Percentiles rank a stretch among this genome's conserved stretches.
These are phyloP conservation scores for Ilex aquifolium DNA, from an alignment of 257 asterid genomes.

Conservation along the genomic window DNA sequence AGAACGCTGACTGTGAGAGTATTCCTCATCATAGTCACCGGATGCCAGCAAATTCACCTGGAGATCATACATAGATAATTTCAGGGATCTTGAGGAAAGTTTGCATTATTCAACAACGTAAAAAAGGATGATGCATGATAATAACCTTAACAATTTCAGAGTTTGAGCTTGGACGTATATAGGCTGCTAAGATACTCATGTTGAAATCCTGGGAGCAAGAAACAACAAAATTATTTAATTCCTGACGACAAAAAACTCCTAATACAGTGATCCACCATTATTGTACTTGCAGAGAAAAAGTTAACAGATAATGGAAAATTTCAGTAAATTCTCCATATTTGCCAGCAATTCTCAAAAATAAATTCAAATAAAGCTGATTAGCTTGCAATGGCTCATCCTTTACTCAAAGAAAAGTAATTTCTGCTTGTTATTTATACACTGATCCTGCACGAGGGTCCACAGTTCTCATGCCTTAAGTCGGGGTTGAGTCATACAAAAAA, in stretches of 20 bases:
- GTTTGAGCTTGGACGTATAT: slow-evolving; percentile 71
- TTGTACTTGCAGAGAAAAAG: slow-evolving; percentile 1
- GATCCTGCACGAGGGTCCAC: too few relatives aligned
- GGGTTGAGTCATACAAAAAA: too few relatives aligned
- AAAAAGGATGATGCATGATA: slow-evolving; percentile 1
- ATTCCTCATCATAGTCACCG: slow-evolving; percentile 40
- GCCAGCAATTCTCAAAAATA: background rate
- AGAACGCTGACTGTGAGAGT: slow-evolving; percentile 28
- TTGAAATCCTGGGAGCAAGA: slow-evolving; percentile 64
- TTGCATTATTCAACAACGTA: background rate
- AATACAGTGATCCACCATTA: background rate
- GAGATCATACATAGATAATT: slow-evolving; percentile 16
- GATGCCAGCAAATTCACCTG: slow-evolving; percentile 74
- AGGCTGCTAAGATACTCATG: slow-evolving; percentile 86
- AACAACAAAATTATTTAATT: slow-evolving; percentile 5
- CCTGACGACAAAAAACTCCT: background rate
- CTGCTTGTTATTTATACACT: too few relatives aligned
- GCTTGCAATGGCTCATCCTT: background rate
- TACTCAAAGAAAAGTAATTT: too few relatives aligned
- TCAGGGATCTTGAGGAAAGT: slow-evolving; percentile 12
- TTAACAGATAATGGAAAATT: background rate
- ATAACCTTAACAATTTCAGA: slow-evolving; percentile 83
- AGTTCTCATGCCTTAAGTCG: too few relatives aligned
- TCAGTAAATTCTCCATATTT: background rate
- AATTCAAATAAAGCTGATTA: background rate